phyloP scores from a whole-genome alignment of 129 eudicot genomes.

The Kitagawia praeruptora region DNA sequence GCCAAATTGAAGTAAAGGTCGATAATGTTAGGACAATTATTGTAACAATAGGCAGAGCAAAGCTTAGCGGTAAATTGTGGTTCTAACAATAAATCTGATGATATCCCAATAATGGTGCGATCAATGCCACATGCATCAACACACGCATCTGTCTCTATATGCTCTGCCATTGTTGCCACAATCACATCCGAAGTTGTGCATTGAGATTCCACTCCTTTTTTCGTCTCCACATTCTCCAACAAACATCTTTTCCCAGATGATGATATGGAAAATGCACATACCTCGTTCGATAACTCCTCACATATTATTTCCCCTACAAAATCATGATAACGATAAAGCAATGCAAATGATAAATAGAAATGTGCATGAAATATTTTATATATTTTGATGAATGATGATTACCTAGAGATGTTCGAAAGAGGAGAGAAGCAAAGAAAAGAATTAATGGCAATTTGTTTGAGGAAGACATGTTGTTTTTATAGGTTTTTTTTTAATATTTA shows the following conservation, averaged over 20 bases:
- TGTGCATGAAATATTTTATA: background rate
- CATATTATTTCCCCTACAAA: constrained; percentile 1
- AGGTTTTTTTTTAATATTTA: background rate
- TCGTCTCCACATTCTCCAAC: constrained; percentile 14
- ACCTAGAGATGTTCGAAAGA: background rate
- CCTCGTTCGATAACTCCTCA: background rate
- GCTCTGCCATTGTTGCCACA: background rate
- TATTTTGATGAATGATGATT: background rate
- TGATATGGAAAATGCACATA: background rate
- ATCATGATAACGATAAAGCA: background rate
- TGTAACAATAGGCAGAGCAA: background rate
- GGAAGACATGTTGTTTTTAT: background rate
- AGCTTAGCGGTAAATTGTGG: background rate
- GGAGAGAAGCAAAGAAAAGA: background rate
- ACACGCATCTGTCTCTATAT: background rate
- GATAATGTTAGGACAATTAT: background rate
- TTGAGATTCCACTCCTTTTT: background rate
- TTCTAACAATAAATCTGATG: background rate
- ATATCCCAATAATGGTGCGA: background rate
- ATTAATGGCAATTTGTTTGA: background rate
- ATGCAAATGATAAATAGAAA: background rate
- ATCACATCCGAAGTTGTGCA: constrained; percentile 7
- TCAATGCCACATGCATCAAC: background rate
- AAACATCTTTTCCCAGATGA: background rate
- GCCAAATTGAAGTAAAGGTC: constrained; percentile 4